Percentiles rank a stretch among this genome's conserved stretches.
phyloP scores from a whole-genome alignment of 2,329 filamentous ascomycete genomes.

The Colletotrichum destructivum region DNA sequence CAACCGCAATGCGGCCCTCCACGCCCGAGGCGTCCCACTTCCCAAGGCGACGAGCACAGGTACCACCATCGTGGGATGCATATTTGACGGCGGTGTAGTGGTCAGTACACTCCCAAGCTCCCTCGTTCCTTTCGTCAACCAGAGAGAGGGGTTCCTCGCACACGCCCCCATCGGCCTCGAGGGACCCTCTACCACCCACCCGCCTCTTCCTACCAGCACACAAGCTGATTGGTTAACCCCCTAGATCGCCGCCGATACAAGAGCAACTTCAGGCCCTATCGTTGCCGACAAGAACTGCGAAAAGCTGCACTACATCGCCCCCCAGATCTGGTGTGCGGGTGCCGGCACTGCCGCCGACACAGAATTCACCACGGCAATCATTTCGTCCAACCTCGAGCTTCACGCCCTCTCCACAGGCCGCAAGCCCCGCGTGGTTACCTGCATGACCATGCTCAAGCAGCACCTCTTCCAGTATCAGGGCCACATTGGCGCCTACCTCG shows the following conservation, averaged over 20 bases:
- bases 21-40: constrained; percentile 92
- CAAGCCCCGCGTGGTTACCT: constrained; percentile 96
- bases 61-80: constrained; percentile 98
- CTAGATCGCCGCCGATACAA: constrained; percentile 97
- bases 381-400: constrained; percentile 98
- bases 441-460: constrained; percentile 99
- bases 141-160: not conserved
- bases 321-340: constrained; percentile 99
- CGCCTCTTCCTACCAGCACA: not conserved
- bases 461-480: constrained; percentile 99
- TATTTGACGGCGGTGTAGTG: constrained; percentile 96
- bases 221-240: constrained; percentile 23
- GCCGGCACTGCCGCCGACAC: constrained; percentile 98
- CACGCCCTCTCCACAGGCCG: constrained; percentile 97
- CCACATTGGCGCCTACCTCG: constrained; percentile 97
- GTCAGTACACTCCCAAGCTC: constrained; percentile 62
- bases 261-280: constrained; percentile 96
- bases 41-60: constrained; percentile 99
- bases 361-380: constrained; percentile 98
- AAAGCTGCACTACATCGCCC: constrained; percentile 98
- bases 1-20: constrained; percentile 97
- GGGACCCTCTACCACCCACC: not conserved
- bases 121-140: not conserved
- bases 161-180: not conserved
- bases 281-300: constrained; percentile 99